Percentiles rank a stretch among this genome's conserved stretches.
Evolutionary conservation across 805 yeast genomes (phyloP).

Genomic region (Candida ipomoeae): DNA sequence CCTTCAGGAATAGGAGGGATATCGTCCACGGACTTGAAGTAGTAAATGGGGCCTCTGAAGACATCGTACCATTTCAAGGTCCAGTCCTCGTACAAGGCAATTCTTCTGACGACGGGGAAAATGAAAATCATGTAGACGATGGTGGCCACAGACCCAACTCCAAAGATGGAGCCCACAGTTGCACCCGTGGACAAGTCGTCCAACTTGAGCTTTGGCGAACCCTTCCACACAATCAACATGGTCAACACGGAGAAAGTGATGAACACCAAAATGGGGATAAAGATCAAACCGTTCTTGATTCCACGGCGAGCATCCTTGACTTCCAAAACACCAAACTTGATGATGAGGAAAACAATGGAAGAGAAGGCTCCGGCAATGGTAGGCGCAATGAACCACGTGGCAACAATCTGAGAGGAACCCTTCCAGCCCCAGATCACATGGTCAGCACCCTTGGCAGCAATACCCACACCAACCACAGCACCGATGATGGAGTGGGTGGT

Average conservation of each 20-base stretch:
- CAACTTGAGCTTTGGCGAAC: conserved; percentile 64
- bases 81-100: conserved; percentile 61
- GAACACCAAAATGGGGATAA: conserved; percentile 61
- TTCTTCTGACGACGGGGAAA: conserved; percentile 61
- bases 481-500: conserved; percentile 80
- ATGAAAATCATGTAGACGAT: conserved; percentile 49
- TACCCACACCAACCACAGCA: conserved; percentile 68
- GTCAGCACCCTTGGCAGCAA: conserved; percentile 64
- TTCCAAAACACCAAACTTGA: conserved; percentile 61
- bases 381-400: conserved; percentile 82
- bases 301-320: conserved; percentile 41
- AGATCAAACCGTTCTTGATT: conserved; percentile 50
- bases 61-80: conserved; percentile 55
- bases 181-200: conserved; percentile 49
- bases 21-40: conserved; percentile 50
- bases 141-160: conserved; percentile 59
- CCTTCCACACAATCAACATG: conserved; percentile 78
- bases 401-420: conserved; percentile 68
- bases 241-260: conserved; percentile 59
- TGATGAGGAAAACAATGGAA: conserved; percentile 51
- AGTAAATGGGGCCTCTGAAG: conserved; percentile 52
- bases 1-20: conserved; percentile 70
- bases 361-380: conserved; percentile 62
- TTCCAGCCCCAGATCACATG: conserved; percentile 71
- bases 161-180: conserved; percentile 56